Evolutionary conservation across 1,139 yeast genomes (phyloP), one percentile per base, ranked within the genome.

Genomic region (Kodamaea sp.): DNA sequence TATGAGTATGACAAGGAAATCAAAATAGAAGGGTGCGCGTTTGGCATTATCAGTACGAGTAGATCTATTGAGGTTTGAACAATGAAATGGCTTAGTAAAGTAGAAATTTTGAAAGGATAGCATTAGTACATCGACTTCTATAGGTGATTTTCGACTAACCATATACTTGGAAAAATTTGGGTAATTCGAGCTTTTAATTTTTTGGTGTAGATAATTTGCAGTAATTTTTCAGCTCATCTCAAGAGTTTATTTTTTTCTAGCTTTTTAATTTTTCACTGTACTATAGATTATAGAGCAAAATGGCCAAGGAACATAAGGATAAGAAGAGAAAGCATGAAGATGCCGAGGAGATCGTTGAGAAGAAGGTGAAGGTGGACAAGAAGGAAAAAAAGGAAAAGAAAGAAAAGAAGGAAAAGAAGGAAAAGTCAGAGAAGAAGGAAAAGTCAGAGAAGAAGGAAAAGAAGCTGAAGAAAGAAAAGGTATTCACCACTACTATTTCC

Each of bases 341-440:
- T 10, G 57, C 45, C 29, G 54, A 45, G 6, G 67, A 53, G 34
- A 61, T 58, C 9, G 49, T 53, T 27, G 53, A 54, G 27, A 59
- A 55, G 49, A 48, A 54, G 41, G 54, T 52, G 39, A 57, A 55
- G 55, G 57, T 57, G 57, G 55, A 66, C 31, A 65, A 66, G 60
- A 63, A 67, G 52, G 73, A 73, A 7, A 70, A 70, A 58, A 64
- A 63, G 43, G 67, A 65, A 37, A 71, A 74, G 61, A 70, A 73
- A 50, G 63, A 65, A 5, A 65, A 70, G 63, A 67, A 66, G 52
- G 72, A 75, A 11, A 70, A 73, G 65, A 65, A 67, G 53, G 72
- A 70, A 4, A 71, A 76, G 58, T 61, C 60, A 41, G 67, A 63
- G 11, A 62, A 64, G 57, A 62, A 58, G 43, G 68, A 66, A 6